Evolutionary conservation across 176 grass and related monocot species (phyloP).

Genomic region (Ensete glaucum): DNA sequence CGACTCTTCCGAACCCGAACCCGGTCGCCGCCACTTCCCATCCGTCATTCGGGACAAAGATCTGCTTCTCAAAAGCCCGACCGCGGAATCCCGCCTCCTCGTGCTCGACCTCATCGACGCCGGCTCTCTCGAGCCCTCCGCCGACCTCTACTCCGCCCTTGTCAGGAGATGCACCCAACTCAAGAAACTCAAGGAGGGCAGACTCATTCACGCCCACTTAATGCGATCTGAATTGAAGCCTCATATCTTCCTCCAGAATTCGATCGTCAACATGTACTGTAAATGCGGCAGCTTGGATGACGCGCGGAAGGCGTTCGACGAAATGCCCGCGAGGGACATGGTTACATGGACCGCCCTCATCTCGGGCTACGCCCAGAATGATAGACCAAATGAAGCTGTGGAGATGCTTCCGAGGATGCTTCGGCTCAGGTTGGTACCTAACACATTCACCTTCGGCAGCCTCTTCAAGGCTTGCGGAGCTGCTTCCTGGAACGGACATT

Average conservation of each 20-base stretch:
- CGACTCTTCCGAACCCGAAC: background rate
- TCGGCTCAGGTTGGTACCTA: conserved; percentile 12
- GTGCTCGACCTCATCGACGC: conserved; percentile 31
- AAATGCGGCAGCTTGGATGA: conserved; percentile 35
- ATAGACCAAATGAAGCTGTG: conserved; percentile 29
- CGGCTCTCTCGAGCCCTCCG: conserved; percentile 28
- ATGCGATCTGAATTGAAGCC: conserved; percentile 19
- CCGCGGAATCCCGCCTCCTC: background rate
- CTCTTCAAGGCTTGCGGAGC: conserved; percentile 52
- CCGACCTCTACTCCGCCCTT: conserved; percentile 26
- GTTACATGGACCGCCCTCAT: conserved; percentile 65
- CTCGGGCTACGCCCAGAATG: conserved; percentile 50
- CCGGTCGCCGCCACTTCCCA: background rate
- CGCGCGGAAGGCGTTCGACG: conserved; percentile 43
- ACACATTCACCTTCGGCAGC: conserved; percentile 56
- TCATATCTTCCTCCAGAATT: conserved; percentile 50
- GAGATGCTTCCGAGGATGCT: conserved; percentile 43
- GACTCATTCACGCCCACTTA: conserved; percentile 30
- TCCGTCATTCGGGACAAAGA: conserved; percentile 15
- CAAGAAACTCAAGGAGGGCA: conserved; percentile 26
- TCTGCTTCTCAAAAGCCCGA: conserved; percentile 5
- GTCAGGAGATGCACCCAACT: conserved; percentile 32
- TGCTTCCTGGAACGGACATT: background rate
- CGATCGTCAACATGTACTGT: conserved; percentile 48
- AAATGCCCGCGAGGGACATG: conserved; percentile 31